Conservation (phyloP, 2,329 filamentous ascomycete species). For the Diplodia intermedia region DNA sequence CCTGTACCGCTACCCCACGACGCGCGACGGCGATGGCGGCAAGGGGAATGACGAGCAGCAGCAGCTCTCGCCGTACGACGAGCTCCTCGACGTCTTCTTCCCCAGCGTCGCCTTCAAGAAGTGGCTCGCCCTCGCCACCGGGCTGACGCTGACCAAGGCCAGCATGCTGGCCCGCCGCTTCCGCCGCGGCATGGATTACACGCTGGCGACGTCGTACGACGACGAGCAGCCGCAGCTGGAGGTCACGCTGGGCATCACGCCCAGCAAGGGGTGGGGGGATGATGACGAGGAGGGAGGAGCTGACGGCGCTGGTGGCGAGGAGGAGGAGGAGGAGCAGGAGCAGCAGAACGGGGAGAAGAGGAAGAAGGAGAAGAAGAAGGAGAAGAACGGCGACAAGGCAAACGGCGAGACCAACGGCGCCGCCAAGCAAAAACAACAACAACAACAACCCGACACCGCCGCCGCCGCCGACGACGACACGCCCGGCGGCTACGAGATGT, state of each 20-base stretch:
- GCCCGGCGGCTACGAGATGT: slow-evolving; percentile 78
- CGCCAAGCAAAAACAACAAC: slow-evolving; percentile 42
- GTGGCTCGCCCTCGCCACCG: slow-evolving; percentile 86
- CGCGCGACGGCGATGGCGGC: slow-evolving; percentile 44
- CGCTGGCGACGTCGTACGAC: slow-evolving; percentile 84
- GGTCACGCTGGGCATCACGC: slow-evolving; percentile 85
- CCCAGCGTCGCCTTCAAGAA: slow-evolving; percentile 86
- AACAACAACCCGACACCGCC: slow-evolving; percentile 57
- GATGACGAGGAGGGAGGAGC: slow-evolving; percentile 60
- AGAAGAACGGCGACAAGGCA: slow-evolving; percentile 45
- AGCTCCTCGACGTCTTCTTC: slow-evolving; percentile 81
- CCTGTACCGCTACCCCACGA: slow-evolving; percentile 72
- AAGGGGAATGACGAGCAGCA: slow-evolving; percentile 25
- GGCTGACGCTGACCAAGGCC: slow-evolving; percentile 73
- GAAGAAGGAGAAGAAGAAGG: slow-evolving; percentile 50
- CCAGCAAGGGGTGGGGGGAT: slow-evolving; percentile 83
- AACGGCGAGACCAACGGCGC: neutral
- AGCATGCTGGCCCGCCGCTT: slow-evolving; percentile 87
- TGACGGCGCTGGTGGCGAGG: slow-evolving; percentile 38
- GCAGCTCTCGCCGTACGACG: slow-evolving; percentile 62
- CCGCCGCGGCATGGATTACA: slow-evolving; percentile 86
- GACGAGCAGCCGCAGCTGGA: slow-evolving; percentile 78
- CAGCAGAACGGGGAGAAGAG: slow-evolving; percentile 45
- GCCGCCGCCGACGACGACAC: slow-evolving; percentile 53
- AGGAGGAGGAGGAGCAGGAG: slow-evolving; percentile 57